These are phyloP conservation scores for Helianthus annuus DNA, from an alignment of 129 eudicot species.

Conservation along the genomic window HanXRQr2.0-SUNRISE NC_035445.2:160248341-160248840, in stretches of 20 bases:
- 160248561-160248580: neutral
- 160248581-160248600: neutral
- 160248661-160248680: neutral
- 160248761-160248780: constrained; percentile 21
- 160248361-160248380: too few relatives aligned
- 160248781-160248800: constrained; percentile 2
- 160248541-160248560: neutral
- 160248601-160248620: neutral
- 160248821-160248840: constrained; percentile 9
- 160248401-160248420: too few relatives aligned
- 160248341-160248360: too few relatives aligned
- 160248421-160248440: too few relatives aligned
- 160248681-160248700: neutral
- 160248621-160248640: neutral
- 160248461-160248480: too few relatives aligned
- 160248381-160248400: too few relatives aligned
- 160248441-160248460: too few relatives aligned
- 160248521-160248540: neutral
- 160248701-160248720: neutral
- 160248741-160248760: neutral
- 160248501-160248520: too few relatives aligned
- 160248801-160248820: constrained; percentile 13
- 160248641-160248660: neutral
- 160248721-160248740: neutral
- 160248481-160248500: too few relatives aligned